Evolutionary conservation across 495 filamentous ascomycete species (phyloP).

Genomic region (Penicillium diatomitis): DNA sequence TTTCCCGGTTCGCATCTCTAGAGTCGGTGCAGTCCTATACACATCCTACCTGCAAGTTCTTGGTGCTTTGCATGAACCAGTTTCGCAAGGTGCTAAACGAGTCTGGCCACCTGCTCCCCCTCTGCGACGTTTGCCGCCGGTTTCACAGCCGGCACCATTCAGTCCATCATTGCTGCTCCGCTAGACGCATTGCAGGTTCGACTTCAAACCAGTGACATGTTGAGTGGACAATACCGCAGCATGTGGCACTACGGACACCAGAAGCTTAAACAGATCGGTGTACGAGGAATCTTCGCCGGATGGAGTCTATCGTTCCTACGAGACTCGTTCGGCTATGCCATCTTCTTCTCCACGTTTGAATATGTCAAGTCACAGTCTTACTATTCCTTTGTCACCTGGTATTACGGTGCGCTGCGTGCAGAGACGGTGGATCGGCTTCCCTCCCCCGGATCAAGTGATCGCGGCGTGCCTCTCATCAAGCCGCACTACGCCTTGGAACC

Average conservation of each 20-base stretch:
- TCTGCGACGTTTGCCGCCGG: slow-evolving; percentile 65
- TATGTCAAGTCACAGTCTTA: slow-evolving; percentile 79
- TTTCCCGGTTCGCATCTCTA: slow-evolving; percentile 10
- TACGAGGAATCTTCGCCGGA: slow-evolving; percentile 74
- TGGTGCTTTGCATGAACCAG: slow-evolving; percentile 61
- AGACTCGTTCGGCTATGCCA: slow-evolving; percentile 70
- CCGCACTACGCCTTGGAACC: slow-evolving; percentile 85
- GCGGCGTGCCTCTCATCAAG: slow-evolving; percentile 49
- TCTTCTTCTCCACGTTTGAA: slow-evolving; percentile 84
- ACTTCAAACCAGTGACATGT: slow-evolving; percentile 60
- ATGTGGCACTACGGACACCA: slow-evolving; percentile 74
- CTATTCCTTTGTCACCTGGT: slow-evolving; percentile 68
- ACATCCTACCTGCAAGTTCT: slow-evolving; percentile 80
- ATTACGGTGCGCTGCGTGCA: slow-evolving; percentile 52
- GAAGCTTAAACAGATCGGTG: slow-evolving; percentile 70
- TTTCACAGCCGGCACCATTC: slow-evolving; percentile 65
- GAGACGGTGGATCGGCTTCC: slow-evolving; percentile 22
- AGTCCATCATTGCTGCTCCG: slow-evolving; percentile 74
- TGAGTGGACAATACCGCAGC: slow-evolving; percentile 58
- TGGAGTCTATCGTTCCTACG: slow-evolving; percentile 71
- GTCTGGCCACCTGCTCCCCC: slow-evolving; percentile 66
- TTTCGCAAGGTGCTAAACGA: slow-evolving; percentile 56
- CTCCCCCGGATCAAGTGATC: slow-evolving; percentile 15
- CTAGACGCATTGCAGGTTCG: slow-evolving; percentile 82
- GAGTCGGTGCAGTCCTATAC: slow-evolving; percentile 77